Evolutionary conservation across 768 basidiomycete species (phyloP).

Genomic region (Saitozyma podzolica): DNA sequence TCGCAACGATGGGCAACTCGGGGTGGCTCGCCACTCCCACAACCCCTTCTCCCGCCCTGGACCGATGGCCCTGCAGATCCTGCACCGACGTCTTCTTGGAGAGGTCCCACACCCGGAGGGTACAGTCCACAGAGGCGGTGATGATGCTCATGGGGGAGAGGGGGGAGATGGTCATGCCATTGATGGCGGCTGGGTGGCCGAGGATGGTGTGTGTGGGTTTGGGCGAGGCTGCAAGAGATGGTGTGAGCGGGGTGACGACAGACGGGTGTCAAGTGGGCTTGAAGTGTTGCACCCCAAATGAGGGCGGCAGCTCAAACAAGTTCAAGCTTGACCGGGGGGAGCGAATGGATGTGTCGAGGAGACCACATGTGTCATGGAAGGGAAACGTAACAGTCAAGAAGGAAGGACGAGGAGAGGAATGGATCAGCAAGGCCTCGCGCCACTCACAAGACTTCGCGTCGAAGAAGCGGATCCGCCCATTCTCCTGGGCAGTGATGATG

Average conservation of each 20-base stretch:
- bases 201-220: slow-evolving; percentile 86
- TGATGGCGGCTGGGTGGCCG: slow-evolving; percentile 88
- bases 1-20: slow-evolving; percentile 80
- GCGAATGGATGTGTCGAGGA: too few relatives aligned
- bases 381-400: too few relatives aligned
- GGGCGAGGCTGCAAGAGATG: slow-evolving; percentile 55
- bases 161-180: slow-evolving; percentile 83
- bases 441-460: slow-evolving; percentile 59
- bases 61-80: slow-evolving; percentile 79
- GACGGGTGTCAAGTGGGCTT: background rate
- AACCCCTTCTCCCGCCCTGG: slow-evolving; percentile 87
- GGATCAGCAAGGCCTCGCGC: background rate
- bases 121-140: slow-evolving; percentile 90
- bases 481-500: slow-evolving; percentile 87
- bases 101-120: slow-evolving; percentile 91
- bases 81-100: slow-evolving; percentile 72
- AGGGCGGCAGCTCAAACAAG: background rate
- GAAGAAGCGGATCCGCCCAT: slow-evolving; percentile 87
- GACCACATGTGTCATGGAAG: too few relatives aligned
- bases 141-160: slow-evolving; percentile 77
- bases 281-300: background rate
- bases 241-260: slow-evolving; percentile 52
- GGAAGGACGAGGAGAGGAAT: too few relatives aligned
- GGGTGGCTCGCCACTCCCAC: slow-evolving; percentile 83
- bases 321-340: too few relatives aligned